Evolutionary conservation across 1,284 basidiomycete genomes (phyloP), one percentile per base, ranked within the genome.

Genomic region (Calocybe gambosa): DNA sequence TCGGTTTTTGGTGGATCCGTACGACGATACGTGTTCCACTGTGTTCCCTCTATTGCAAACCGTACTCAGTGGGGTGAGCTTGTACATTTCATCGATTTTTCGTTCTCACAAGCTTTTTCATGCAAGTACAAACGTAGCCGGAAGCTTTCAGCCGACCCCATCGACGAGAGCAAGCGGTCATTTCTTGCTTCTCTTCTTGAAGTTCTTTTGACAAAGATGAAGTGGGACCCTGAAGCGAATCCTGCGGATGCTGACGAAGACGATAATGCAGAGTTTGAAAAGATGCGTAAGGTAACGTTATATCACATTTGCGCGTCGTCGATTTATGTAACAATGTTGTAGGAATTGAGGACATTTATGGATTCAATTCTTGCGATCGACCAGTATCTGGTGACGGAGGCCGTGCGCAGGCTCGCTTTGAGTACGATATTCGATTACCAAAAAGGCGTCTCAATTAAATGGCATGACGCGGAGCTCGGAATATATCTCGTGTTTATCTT

Each of bases 391-490:
- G 91, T 92, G 44, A 85, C 83, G 0, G 74, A 75, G 19, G 79
- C 84, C 1, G 76, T 93, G 6, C 77, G 79, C 41, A 73, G 76
- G n/a, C 74, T 90, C 20, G 82, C 89, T 8, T 62, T 86, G 43
- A 77, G 78, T 50, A 92, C 88, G 0, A 74, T 95, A 26, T 75
- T 80, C 7, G 76, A 80, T 0, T 89, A 82, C 53, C 71, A 73
- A 29, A 79, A 67, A 48, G 80, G 84, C 2, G 63, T 75, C 13
- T 53, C 71, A 38, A 54, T 96, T 16, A 79, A 87, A 42, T 99
- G 97, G 97, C 85, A 94, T 60, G 88, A 96, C 58, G 89, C 89
- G 1, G 96, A 99, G 64, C 75, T 99, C 16, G 93, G 91, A 0
- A 71, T 97, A 13, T 93, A 93, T 62, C 77, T 98, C 21, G 83